Percentiles rank a stretch among this genome's conserved stretches.
Evolutionary conservation across 2,329 filamentous ascomycete species (phyloP).

Genomic region (Gyromitra esculenta): DNA sequence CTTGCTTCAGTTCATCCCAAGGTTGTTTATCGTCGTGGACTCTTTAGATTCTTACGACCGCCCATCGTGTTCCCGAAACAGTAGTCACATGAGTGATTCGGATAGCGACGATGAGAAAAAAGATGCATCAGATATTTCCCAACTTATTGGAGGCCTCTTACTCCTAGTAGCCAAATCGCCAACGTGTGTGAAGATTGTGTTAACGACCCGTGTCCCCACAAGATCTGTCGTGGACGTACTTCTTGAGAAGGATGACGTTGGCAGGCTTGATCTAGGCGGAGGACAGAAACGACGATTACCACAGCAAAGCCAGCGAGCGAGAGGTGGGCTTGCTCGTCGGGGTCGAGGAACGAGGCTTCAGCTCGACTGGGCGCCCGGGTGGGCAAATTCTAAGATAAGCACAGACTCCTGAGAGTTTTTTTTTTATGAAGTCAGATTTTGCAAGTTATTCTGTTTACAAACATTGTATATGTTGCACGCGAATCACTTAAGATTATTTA

Average conservation of each 20-base stretch:
- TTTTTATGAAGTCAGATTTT: not conserved
- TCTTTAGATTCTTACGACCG: constrained; percentile 17
- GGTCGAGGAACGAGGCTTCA: not conserved
- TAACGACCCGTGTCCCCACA: constrained; percentile 4
- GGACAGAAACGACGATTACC: not conserved
- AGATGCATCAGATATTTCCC: constrained; percentile 1
- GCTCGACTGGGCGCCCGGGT: not conserved
- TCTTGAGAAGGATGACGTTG: not conserved
- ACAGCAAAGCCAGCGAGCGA: not conserved
- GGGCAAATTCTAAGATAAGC: not conserved
- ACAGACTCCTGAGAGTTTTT: not conserved
- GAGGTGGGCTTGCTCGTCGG: not conserved
- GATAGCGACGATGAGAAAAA: not conserved
- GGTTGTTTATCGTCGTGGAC: constrained; percentile 10
- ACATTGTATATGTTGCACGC: not conserved
- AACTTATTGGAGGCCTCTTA: constrained; percentile 3
- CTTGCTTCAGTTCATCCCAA: constrained; percentile 12
- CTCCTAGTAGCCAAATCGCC: not conserved
- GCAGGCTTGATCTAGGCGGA: not conserved
- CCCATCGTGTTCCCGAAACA: not conserved
- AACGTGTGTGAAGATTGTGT: constrained; percentile 7
- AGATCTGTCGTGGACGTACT: not conserved
- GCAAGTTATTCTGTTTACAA: not conserved
- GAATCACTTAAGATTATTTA: not conserved
- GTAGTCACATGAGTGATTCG: not conserved